Base-by-base conservation (phyloP, 2,329 filamentous ascomycete species). In the Parafenestella ontariensis region DNA sequence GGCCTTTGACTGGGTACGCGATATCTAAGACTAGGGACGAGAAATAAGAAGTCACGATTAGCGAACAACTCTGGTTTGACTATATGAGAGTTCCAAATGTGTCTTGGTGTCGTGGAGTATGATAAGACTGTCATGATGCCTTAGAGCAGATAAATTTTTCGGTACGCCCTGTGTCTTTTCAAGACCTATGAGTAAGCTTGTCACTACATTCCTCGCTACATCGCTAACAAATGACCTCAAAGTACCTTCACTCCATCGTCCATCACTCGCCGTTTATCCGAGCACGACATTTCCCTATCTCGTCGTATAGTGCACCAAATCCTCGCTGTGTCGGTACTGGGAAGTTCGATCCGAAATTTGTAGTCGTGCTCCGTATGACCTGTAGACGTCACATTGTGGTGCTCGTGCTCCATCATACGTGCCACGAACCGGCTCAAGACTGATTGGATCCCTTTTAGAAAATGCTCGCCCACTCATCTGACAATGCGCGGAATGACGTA, bases 401-500 rank as follows among this genome's bases (percentile, higher is more conserved):
- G 28, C 42, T 45, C 43, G 31, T 21, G 23, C 40, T 39, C 34
- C 26, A 47, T 18, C 39, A 40, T 21, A 24, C 18, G 54, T 50
- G 23, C 42, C 46, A 51, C 54, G 26, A 47, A 31, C 5, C 11
- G 23, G 34, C 29, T 13, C 21, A 24, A 44, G 36, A 36, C 39
- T 29, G 9, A 41, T 41, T 20, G 36, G n/a, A 26, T 15, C 15
- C 15, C 11, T 9, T 40, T 13, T 5, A 18, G 29, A 20, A 37
- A 40, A 46, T 29, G 8, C 31, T 37, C 31, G 42, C 36, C 13
- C 15, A 13, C 20, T 15, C 13, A 18, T 29, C 5, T 37, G 4
- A 34, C 10, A 24, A n/a, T 29, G 44, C 29, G 46, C 28, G 15
- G 37, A 11, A 54, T 52, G 41, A 51, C 28, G 46, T 49, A 3